Evolutionary conservation across 148 eudicot species (phyloP).

Genomic region (Rhododendron vialii): DNA sequence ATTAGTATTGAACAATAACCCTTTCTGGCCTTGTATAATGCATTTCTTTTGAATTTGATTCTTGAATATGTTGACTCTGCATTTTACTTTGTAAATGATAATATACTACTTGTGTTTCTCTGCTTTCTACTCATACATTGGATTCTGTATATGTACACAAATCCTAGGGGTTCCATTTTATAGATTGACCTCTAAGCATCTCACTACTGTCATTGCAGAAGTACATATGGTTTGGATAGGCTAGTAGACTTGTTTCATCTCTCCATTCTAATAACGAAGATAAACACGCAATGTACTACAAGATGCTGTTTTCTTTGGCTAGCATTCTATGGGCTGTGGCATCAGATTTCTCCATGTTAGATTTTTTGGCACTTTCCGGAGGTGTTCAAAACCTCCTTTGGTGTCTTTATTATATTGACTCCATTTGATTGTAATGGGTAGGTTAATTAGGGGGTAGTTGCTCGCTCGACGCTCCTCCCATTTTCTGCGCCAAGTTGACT

Average conservation of each 20-base stretch:
- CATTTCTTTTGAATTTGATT: neutral
- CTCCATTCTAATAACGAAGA: neutral
- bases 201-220: neutral
- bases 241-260: neutral
- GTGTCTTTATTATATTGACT: too few species aligned
- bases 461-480: too few species aligned
- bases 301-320: neutral
- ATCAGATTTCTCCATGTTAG: neutral
- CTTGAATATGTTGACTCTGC: neutral
- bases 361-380: too few species aligned
- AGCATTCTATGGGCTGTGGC: neutral
- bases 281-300: neutral
- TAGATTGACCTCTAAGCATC: constrained; percentile 3
- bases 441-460: too few species aligned
- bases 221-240: neutral
- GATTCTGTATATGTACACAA: neutral
- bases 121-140: neutral
- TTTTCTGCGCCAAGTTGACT: too few species aligned
- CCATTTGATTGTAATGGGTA: too few species aligned
- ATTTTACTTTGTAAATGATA: neutral
- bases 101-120: neutral
- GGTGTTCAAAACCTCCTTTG: too few species aligned
- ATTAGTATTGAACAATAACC: neutral
- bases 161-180: neutral
- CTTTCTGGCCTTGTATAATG: constrained; percentile 1